phyloP scores from a whole-genome alignment of 306 rosid genomes.

The Pterocarpus macrocarpus region DNA sequence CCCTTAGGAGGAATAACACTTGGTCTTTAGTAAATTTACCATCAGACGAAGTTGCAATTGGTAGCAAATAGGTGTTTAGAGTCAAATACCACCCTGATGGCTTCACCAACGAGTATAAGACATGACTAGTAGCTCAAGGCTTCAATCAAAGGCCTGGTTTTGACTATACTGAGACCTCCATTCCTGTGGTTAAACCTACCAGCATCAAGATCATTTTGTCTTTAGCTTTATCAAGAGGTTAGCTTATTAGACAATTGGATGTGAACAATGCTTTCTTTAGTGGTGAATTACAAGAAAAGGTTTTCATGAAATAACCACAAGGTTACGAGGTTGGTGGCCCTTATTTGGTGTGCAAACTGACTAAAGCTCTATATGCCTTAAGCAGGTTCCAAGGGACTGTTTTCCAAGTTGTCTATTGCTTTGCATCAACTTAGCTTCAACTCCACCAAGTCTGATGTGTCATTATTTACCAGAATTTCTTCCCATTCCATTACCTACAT shows the following conservation, averaged over 20 bases:
- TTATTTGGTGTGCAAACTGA: not conserved
- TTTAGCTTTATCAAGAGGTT: not conserved
- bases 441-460: not conserved
- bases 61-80: not conserved
- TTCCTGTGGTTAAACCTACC: not conserved
- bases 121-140: not conserved
- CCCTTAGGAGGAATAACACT: not conserved
- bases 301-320: not conserved
- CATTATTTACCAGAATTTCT: not conserved
- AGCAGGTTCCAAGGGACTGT: not conserved
- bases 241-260: not conserved
- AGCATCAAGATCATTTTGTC: too few relatives aligned
- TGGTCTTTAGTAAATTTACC: not conserved
- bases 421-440: not conserved
- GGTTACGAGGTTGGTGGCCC: not conserved
- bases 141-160: not conserved
- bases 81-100: not conserved
- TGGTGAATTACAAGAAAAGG: not conserved
- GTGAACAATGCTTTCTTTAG: not conserved
- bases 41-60: too few relatives aligned
- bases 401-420: not conserved
- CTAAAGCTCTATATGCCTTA: not conserved
- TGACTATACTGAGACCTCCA: not conserved
- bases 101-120: not conserved
- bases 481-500: not conserved